These are phyloP conservation scores for Pichia sp. DNA, from an alignment of 1,139 yeast species.

Conservation along the genomic window DNA sequence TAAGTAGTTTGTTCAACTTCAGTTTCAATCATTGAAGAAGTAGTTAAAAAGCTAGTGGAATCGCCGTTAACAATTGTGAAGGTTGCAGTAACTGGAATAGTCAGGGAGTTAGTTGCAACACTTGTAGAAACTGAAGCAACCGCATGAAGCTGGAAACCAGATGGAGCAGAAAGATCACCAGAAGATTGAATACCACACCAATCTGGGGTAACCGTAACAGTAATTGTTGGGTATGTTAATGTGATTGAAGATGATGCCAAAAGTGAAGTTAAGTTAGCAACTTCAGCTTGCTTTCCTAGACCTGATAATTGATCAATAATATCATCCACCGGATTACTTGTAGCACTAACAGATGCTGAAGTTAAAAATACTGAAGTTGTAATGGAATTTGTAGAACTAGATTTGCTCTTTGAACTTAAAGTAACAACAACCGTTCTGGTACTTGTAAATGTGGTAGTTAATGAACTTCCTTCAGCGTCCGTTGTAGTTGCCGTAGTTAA, in stretches of 20 bases:
- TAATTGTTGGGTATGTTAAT: conserved; percentile 16
- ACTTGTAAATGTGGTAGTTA: neutral
- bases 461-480: neutral
- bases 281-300: conserved; percentile 9
- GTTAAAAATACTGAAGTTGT: conserved; percentile 3
- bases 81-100: conserved; percentile 28
- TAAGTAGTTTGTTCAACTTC: conserved; percentile 21
- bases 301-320: neutral
- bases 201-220: conserved; percentile 20
- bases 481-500: conserved; percentile 1
- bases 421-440: neutral
- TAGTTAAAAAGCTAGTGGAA: conserved; percentile 22
- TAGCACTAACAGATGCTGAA: conserved; percentile 3
- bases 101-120: conserved; percentile 17
- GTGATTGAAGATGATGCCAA: conserved; percentile 7
- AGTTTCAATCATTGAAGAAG: conserved; percentile 26
- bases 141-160: neutral
- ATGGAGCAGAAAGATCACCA: conserved; percentile 4
- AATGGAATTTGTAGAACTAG: neutral
- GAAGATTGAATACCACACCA: conserved; percentile 6
- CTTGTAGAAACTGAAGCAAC: conserved; percentile 5
- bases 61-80: conserved; percentile 28
- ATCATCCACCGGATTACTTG: neutral
- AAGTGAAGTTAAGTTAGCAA: conserved; percentile 7
- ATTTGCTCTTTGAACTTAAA: neutral